Evolutionary conservation across 306 rosid genomes (phyloP), one percentile per base, ranked within the genome.

Genomic region (Castanospermum australe): DNA sequence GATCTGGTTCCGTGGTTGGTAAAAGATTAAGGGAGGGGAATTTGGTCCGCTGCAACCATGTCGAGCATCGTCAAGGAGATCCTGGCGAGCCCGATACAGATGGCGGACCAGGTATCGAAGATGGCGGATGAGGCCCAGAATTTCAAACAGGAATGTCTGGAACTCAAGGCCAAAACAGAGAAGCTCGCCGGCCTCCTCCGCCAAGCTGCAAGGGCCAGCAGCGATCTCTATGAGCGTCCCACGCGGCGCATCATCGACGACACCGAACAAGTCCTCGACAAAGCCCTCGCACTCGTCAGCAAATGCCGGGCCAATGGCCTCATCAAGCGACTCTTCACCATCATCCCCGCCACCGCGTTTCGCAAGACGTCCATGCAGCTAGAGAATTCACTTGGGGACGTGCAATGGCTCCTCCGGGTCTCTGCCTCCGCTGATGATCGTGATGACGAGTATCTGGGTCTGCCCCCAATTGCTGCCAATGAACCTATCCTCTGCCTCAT

Each of bases 201-300:
- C 0, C 92, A 80, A 14, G 92, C 94, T 0, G 90, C 94, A 1
- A 80, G 92, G 9, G 87, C 80, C 3, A 80, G 92, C 88, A 78
- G 39, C 24, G 94, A 88, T 10, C 90, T 90, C 39, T 90, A 90
- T 42, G 94, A 90, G 59, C 90, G 92, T 17, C 94, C 94, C 12
- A 88, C 94, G 0, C 85, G 90, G 14, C 92, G 92, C 22, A 90
- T 90, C 84, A 88, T 90, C 42, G 94, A 86, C 48, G 89, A 88
- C 67, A 88, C 90, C 11, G 89, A 88, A 20, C 88, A 86, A 44
- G 90, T 76, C 20, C 94, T 90, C 1, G 92, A 88, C 21, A 86
- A 84, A 33, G 85, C 92, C 6, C 72, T 90, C 8, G 35, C 67
- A 0, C 90, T 90, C 1, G 87, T 90, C 8, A 42, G 41, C 33